phyloP scores from a whole-genome alignment of 2,329 filamentous ascomycete species.

The Penicillium sp. region DNA sequence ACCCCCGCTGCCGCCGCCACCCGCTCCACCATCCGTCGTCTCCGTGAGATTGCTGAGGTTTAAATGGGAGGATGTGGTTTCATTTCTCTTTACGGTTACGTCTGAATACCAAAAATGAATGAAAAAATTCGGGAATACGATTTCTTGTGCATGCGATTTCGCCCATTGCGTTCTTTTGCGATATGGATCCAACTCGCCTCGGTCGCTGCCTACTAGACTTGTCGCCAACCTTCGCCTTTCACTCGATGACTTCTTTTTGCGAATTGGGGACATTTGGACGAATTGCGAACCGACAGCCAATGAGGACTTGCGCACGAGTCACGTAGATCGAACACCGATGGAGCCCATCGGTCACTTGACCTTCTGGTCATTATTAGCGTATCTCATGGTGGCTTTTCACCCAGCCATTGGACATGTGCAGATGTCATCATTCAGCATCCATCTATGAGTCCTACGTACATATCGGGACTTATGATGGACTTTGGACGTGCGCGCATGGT shows the following conservation, averaged over 20 bases:
- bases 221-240: neutral
- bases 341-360: neutral
- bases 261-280: neutral
- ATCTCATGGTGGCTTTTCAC: neutral
- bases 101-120: slow-evolving; percentile 42
- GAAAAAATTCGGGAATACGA: slow-evolving; percentile 31
- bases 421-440: neutral
- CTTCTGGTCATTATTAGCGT: neutral
- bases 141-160: slow-evolving; percentile 28
- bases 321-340: slow-evolving; percentile 1
- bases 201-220: slow-evolving; percentile 1
- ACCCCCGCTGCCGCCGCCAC: slow-evolving; percentile 92
- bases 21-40: slow-evolving; percentile 93
- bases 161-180: slow-evolving; percentile 22
- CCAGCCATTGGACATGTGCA: neutral
- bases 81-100: slow-evolving; percentile 37
- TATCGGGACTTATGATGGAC: neutral
- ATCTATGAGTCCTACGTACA: no score
- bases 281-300: neutral
- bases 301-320: neutral
- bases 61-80: slow-evolving; percentile 39
- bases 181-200: neutral
- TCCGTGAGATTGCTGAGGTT: slow-evolving; percentile 97
- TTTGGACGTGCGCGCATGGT: neutral
- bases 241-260: neutral